A percentile compares a stretch with the other conserved stretches of the same genome.
phyloP scores from a whole-genome alignment of 1,139 yeast species.

The Pneumocystis carinii region DNA sequence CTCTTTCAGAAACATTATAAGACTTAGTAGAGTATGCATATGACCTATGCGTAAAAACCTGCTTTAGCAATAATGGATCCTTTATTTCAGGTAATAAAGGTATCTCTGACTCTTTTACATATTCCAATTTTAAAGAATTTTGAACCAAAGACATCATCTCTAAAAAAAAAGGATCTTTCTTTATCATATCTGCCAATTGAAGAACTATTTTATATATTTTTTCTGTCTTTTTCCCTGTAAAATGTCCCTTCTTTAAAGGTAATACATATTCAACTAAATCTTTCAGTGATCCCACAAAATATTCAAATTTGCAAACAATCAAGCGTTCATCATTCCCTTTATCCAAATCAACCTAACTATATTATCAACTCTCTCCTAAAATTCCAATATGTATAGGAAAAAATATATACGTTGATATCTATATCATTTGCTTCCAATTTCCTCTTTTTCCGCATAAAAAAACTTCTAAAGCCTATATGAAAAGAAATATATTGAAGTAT shows the following conservation, averaged over 20 bases:
- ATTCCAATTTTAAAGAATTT: not conserved
- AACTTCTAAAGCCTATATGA: not conserved
- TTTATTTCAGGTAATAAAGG: constrained; percentile 60
- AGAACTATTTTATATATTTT: not conserved
- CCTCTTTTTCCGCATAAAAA: not conserved
- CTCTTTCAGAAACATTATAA: constrained; percentile 3
- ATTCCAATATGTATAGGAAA: not conserved
- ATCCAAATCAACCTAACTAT: not conserved
- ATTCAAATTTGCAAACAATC: not conserved
- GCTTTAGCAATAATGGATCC: constrained; percentile 42
- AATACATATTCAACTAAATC: not conserved
- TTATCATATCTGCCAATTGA: not conserved
- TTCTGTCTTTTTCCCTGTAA: not conserved
- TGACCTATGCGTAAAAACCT: constrained; percentile 76
- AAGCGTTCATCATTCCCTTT: not conserved
- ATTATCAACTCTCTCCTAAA: not conserved
- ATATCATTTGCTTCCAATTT: not conserved
- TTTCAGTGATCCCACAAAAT: not conserved
- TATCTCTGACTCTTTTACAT: constrained; percentile 21
- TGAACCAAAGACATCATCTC: constrained; percentile 19
- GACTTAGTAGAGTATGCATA: constrained; percentile 28
- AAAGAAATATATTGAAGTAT: not conserved
- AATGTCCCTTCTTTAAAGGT: not conserved
- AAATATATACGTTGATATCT: not conserved
- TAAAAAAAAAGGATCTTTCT: not conserved